Evolutionary conservation across 1,284 basidiomycete species (phyloP), one percentile per base, ranked within the genome.

Genomic region (Termitomyces sp.): DNA sequence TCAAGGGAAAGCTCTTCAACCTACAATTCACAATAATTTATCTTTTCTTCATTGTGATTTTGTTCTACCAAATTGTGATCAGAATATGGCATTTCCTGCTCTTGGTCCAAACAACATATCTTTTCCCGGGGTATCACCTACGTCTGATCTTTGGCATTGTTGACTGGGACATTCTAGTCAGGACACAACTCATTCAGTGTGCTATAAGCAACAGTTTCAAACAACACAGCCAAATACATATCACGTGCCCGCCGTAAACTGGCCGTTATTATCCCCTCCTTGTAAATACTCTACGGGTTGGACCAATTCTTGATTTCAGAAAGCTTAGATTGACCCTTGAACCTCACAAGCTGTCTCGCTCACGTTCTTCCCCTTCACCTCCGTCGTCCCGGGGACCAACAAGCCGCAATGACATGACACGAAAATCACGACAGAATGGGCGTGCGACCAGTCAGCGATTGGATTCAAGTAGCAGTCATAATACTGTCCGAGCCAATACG

Each of bases 321-420:
- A 33, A 50, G 19, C 34, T 36, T 38, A 21, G 40, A 53, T 30
- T 44, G 19, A 39, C 47, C 39, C 19, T 19, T 54, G 28, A 56
- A 57, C 38, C 31, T 41, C 57, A 58, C 82, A 88, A 80, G 65
- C 83, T 89, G 86, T 77, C 84, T 76, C 85, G 86, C 62, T 88
- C 88, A 75, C 75, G 75, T 48, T 88, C 88, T 13, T 89, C 88
- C 3, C 88, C 86, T 0, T 89, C 88, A 34, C 86, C 86, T 15
- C 84, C 85, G 54, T 70, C 73, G 57, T 73, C 73, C 56, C 75
- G 67, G 65, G 73, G 72, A 66, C 65, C 64, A 43, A 64, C 69
- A 53, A 73, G 70, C 65, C 78, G 80, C 55, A 67, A 68, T 60
- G 80, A 82, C 55, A 58, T 62, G 34, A 58, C 62, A 34, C 69